Base-by-base conservation (phyloP, 225 moss, liverwort and hornwort genomes). In the Marchantia polymorpha region DNA sequence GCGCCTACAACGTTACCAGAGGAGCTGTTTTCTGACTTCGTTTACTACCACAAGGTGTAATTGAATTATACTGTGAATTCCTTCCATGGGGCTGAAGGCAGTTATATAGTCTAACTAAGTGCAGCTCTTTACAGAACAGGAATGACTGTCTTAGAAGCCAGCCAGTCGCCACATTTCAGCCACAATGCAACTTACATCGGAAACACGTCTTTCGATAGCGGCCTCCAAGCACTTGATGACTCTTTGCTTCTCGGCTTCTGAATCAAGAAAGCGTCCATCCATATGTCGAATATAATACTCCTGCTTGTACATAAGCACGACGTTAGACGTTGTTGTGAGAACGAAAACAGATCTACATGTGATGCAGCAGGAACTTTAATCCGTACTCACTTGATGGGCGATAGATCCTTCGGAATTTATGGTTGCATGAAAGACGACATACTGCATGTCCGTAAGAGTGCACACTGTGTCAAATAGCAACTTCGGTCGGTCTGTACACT, bases 401-500 rank as follows among this genome's bases (percentile, higher is more conserved):
- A 46, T 26, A 0, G 82, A 80, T 0, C 74, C 52, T 52, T 83
- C 84, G 0, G 85, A 85, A 49, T 83, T 81, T 6, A 88, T 83
- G 0, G 87, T 88, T 1, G 84, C 87, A 55, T 88, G 87, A 11
- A 88, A 88, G 7, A 88, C 87, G 39, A 88, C 87, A 23, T 83
- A 85, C 6, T 83, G 56, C 87, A 88, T 88, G 52, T 88, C 87
- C 0, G 87, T 88, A 15, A 88, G 74, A 10, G 87, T 88, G 25
- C 84, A 88, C 25, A 88, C 87, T 0, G 87, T 88, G 15, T 88
- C 87, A 72, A 88, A 88, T 0, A 88, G 76, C 55, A 88, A 26
- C 85, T 88, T 88, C 7, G 87, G 87, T 20, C 87, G 84, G 69
- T 88, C 87, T n/a, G 56, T 67, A 20, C 77, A 88, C 60, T 88